Base-by-base conservation (phyloP, 495 filamentous ascomycete genomes). In the Podospora sp. region DNA sequence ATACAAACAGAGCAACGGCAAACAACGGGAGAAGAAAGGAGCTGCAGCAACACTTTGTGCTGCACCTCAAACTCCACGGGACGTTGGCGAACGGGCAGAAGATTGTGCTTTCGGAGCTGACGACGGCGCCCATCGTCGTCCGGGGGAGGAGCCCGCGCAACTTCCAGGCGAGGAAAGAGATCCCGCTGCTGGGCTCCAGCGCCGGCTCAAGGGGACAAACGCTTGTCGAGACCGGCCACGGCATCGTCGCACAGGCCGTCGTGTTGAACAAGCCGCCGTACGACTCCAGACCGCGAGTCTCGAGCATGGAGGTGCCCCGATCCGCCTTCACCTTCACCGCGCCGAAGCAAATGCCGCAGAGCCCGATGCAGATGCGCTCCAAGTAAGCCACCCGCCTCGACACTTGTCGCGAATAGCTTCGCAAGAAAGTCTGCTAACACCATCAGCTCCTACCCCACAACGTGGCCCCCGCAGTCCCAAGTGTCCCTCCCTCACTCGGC, bases 11-110 rank as follows among this genome's bases (percentile, higher is more conserved):
- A 73, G 85, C 85, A 61, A 87, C 85, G 14, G 84, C 85, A 40
- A 87, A 92, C 75, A 92, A 92, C 68, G 90, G 90, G 22, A 87
- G 91, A 63, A 81, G 91, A 55, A 90, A 91, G 80, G 91, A 92
- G 73, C 83, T 93, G 27, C 91, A 93, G 72, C 91, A 93, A 69
- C 91, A 93, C 76, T 93, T 93, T 72, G 87, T 92, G 27, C 83
- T 92, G 60, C 86, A 90, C 53, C 81, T 93, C 69, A 90, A 90
- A 73, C 87, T 93, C 26, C 81, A 91, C 51, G 90, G 87, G 24
- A 91, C 89, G 1, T 75, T 93, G 53, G 84, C 88, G 6, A 91
- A 89, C 56, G 90, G 90, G 12, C 75, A 85, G 8, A 91, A 89
- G 72, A 80, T 90, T 29, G 83, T 88, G 53, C 83, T 92, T 22